Evolutionary conservation across 2,329 filamentous ascomycete genomes (phyloP).

Genomic region (Aspergillus flavus): DNA sequence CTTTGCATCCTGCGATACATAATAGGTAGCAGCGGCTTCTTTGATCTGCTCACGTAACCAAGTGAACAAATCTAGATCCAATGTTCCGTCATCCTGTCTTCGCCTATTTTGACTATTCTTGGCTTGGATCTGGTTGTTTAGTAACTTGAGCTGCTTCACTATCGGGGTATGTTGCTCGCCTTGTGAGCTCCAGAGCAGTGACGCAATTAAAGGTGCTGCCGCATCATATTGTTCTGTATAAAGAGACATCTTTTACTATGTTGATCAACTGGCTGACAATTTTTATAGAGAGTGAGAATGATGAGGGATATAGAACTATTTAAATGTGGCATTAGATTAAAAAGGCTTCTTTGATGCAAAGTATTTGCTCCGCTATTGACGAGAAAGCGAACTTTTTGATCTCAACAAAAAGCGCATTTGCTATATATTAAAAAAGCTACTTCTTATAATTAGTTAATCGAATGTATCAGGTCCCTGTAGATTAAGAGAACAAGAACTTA

Average conservation of each 20-base stretch:
- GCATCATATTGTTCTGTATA: slow-evolving; percentile 17
- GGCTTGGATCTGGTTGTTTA: slow-evolving; percentile 13
- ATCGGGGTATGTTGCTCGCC: slow-evolving; percentile 2
- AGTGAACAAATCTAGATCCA: not conserved
- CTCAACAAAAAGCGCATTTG: too few species aligned
- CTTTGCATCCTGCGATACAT: not conserved
- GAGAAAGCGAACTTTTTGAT: too few species aligned
- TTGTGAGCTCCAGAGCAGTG: slow-evolving; percentile 13
- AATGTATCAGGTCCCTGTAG: too few species aligned
- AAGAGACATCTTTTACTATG: not conserved
- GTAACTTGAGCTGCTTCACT: slow-evolving; percentile 11
- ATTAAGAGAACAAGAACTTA: too few species aligned
- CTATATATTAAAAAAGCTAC: too few species aligned
- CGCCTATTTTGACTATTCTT: slow-evolving; percentile 9
- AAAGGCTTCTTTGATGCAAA: not conserved
- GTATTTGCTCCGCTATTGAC: too few species aligned
- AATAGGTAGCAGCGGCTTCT: not conserved
- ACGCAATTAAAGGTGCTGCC: slow-evolving; percentile 14
- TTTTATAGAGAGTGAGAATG: not conserved
- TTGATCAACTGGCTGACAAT: not conserved
- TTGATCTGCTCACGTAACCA: not conserved
- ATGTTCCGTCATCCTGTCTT: slow-evolving; percentile 6
- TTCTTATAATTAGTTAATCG: too few species aligned
- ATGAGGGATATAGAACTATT: not conserved
- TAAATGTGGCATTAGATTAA: not conserved